phyloP scores from a whole-genome alignment of 208 protist species.

The Leishmania arabica region DNA sequence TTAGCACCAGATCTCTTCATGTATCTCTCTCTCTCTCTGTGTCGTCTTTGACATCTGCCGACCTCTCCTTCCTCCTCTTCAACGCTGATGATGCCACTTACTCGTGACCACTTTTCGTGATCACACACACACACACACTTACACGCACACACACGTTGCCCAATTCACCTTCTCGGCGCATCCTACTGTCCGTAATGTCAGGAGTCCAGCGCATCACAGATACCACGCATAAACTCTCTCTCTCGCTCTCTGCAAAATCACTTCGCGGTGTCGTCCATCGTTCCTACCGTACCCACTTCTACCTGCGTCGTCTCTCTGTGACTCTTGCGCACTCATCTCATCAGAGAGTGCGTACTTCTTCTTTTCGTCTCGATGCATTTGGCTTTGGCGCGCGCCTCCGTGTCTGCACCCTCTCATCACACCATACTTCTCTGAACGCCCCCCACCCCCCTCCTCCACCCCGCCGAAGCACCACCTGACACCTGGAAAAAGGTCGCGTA shows the following conservation, averaged over 20 bases:
- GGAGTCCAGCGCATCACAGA: neutral
- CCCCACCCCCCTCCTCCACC: neutral
- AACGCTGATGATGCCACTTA: neutral
- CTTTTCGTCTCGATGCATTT: neutral
- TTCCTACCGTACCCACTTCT: neutral
- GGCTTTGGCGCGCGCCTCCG: neutral
- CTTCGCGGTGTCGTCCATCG: neutral
- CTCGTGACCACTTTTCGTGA: neutral
- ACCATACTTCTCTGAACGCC: neutral
- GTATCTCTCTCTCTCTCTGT: neutral
- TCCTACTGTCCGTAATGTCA: neutral
- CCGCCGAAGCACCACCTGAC: neutral
- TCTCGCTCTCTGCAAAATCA: neutral
- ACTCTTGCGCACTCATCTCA: neutral
- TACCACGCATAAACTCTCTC: too few species aligned
- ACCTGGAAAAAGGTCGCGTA: neutral
- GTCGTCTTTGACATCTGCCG: neutral
- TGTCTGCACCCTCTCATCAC: neutral
- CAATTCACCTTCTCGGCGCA: neutral
- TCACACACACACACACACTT: neutral
- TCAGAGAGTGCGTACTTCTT: neutral
- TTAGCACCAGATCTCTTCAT: neutral
- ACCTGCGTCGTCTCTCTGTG: neutral
- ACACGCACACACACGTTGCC: neutral
- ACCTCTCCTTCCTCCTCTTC: neutral